A percentile compares a stretch with the other conserved stretches of the same genome.
phyloP scores from a whole-genome alignment of 139 green algal species.

The Edaphochlamys debaryana region DNA sequence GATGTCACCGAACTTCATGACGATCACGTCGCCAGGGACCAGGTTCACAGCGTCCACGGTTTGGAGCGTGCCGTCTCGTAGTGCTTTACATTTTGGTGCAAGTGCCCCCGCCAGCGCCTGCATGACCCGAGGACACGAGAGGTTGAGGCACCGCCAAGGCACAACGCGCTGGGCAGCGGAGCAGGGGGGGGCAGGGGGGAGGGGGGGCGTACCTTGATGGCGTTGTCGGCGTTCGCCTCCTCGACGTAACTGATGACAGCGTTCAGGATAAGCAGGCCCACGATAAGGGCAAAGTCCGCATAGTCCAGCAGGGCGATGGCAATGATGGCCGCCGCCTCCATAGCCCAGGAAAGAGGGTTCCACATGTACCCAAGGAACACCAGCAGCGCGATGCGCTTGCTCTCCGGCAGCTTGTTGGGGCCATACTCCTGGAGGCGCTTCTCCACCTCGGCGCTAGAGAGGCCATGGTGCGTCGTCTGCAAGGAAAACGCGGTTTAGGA shows the following conservation, averaged over 20 bases:
- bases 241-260: conserved; percentile 82
- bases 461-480: conserved; percentile 22
- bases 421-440: conserved; percentile 78
- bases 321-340: conserved; percentile 87
- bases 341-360: conserved; percentile 88
- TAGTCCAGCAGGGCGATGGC: conserved; percentile 86
- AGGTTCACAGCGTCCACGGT: conserved; percentile 71
- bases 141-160: neutral
- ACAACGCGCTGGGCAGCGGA: neutral
- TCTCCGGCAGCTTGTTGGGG: conserved; percentile 85
- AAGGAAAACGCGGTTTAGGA: neutral
- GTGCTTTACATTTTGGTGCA: conserved; percentile 73
- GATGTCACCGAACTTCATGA: conserved; percentile 84
- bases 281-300: conserved; percentile 80
- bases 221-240: conserved; percentile 82
- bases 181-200: neutral
- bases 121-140: neutral
- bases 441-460: conserved; percentile 57
- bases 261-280: conserved; percentile 81
- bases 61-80: conserved; percentile 66
- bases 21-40: conserved; percentile 85
- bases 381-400: conserved; percentile 68
- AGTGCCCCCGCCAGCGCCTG: conserved; percentile 79
- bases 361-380: conserved; percentile 82
- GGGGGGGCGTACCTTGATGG: conserved; percentile 70